phyloP scores from a whole-genome alignment of 2,329 filamentous ascomycete species.

The Talaromyces sp. region DNA sequence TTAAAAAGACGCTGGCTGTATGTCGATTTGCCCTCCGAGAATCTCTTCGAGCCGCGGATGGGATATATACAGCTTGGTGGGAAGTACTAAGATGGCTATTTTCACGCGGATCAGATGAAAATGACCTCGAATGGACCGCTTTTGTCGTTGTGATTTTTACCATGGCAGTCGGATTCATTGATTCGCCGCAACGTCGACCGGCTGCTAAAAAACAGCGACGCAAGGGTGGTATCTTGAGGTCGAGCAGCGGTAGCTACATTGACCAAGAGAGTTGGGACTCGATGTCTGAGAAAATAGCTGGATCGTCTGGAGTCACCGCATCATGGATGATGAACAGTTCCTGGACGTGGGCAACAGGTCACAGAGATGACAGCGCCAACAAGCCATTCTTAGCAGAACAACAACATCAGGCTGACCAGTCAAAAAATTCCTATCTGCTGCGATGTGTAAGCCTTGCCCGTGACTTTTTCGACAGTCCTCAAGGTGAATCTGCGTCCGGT shows the following conservation, averaged over 20 bases:
- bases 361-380: slow-evolving; percentile 40
- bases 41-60: slow-evolving; percentile 54
- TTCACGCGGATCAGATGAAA: slow-evolving; percentile 44
- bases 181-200: slow-evolving; percentile 31
- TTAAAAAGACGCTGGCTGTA: slow-evolving; percentile 57
- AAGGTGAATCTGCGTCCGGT: slow-evolving; percentile 56
- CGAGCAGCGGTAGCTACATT: slow-evolving; percentile 48
- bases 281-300: slow-evolving; percentile 48
- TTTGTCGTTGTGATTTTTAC: slow-evolving; percentile 61
- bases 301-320: slow-evolving; percentile 38
- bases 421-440: slow-evolving; percentile 42
- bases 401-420: slow-evolving; percentile 27
- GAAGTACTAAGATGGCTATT: slow-evolving; percentile 67
- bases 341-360: slow-evolving; percentile 69
- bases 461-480: slow-evolving; percentile 60
- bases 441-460: slow-evolving; percentile 57
- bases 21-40: slow-evolving; percentile 63
- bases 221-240: slow-evolving; percentile 45
- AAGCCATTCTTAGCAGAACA: slow-evolving; percentile 26
- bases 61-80: slow-evolving; percentile 67
- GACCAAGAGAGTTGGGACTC: slow-evolving; percentile 47
- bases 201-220: slow-evolving; percentile 37
- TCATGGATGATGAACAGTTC: slow-evolving; percentile 56
- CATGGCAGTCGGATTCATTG: slow-evolving; percentile 59
- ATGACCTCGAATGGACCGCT: slow-evolving; percentile 66